phyloP scores from a whole-genome alignment of 345 rosid species.

The Arabidopsis thaliana region TAIR10.1 NC_003070.9:176501-177000 shows the following conservation, averaged over 20 bases:
- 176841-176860: slow-evolving; percentile 32
- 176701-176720: slow-evolving; percentile 86
- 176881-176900: slow-evolving; percentile 39
- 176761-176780: background rate
- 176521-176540: background rate
- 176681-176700: slow-evolving; percentile 73
- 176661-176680: slow-evolving; percentile 96
- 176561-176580: background rate
- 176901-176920: slow-evolving; percentile 36
- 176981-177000: slow-evolving; percentile 1
- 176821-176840: slow-evolving; percentile 21
- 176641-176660: slow-evolving; percentile 78
- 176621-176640: slow-evolving; percentile 63
- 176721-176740: slow-evolving; percentile 87
- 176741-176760: slow-evolving; percentile 74
- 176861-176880: slow-evolving; percentile 34
- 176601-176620: slow-evolving; percentile 77
- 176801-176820: background rate
- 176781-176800: background rate
- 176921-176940: slow-evolving; percentile 34
- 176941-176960: slow-evolving; percentile 1
- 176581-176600: slow-evolving; percentile 65
- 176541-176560: background rate
- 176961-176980: slow-evolving; percentile 4
- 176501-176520: no score